phyloP scores from a whole-genome alignment of 306 rosid genomes.

The Hippophae tibetana region DNA sequence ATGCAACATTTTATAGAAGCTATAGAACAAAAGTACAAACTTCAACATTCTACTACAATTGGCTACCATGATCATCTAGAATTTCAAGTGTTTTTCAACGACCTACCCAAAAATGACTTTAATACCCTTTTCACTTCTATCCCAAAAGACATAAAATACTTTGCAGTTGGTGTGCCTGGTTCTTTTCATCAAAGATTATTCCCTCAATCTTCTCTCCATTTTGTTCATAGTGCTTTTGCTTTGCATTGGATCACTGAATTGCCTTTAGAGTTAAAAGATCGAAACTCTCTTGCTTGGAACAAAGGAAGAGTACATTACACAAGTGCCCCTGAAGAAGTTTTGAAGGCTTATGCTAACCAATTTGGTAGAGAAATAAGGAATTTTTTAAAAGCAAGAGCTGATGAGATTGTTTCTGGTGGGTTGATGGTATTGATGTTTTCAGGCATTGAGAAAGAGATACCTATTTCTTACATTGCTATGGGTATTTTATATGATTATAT shows the following conservation, averaged over 20 bases:
- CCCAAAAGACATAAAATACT: constrained; percentile 24
- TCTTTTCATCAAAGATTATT: constrained; percentile 30
- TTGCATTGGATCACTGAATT: constrained; percentile 31
- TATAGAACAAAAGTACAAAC: constrained; percentile 18
- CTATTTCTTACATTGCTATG: too few relatives aligned
- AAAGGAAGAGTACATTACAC: constrained; percentile 37
- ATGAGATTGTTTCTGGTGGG: too few relatives aligned
- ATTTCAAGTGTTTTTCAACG: constrained; percentile 38
- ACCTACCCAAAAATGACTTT: constrained; percentile 32
- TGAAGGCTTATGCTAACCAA: too few relatives aligned
- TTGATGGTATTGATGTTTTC: too few relatives aligned
- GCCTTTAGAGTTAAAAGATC: constrained; percentile 21
- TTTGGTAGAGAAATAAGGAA: too few relatives aligned
- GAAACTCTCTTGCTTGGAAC: constrained; percentile 24
- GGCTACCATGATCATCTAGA: constrained; percentile 6
- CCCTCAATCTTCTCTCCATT: constrained; percentile 32
- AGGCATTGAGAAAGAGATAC: too few relatives aligned
- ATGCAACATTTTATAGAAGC: constrained; percentile 23
- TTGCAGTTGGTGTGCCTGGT: constrained; percentile 32
- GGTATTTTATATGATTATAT: too few relatives aligned
- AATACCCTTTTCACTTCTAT: constrained; percentile 31
- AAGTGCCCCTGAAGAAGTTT: constrained; percentile 6
- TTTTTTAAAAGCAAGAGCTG: too few relatives aligned
- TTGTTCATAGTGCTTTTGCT: constrained; percentile 15
- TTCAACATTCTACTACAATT: background rate